Evolutionary conservation across 2,329 filamentous ascomycete genomes (phyloP).

Genomic region (Beauveria rudraprayagi): DNA sequence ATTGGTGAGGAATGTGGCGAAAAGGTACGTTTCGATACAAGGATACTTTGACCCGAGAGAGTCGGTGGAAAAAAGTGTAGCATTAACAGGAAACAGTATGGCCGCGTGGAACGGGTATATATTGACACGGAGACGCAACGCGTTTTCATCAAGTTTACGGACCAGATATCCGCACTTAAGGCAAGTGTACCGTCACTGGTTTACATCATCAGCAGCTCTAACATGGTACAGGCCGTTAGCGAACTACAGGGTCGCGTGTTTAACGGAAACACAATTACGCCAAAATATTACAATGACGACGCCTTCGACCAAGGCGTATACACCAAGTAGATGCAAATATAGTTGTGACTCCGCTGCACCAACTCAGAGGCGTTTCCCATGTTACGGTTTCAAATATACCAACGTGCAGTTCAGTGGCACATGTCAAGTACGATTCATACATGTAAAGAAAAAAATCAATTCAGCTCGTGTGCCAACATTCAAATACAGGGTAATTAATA

Average conservation of each 20-base stretch:
- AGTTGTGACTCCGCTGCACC: too few relatives aligned
- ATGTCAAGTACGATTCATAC: neutral
- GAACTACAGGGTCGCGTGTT: slow-evolving; percentile 82
- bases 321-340: slow-evolving; percentile 12
- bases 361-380: neutral
- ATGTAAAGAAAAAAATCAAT: slow-evolving; percentile 7
- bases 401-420: neutral
- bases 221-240: slow-evolving; percentile 63
- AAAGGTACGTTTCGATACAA: slow-evolving; percentile 42
- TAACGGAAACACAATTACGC: slow-evolving; percentile 76
- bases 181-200: slow-evolving; percentile 34
- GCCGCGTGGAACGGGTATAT: slow-evolving; percentile 70
- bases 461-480: slow-evolving; percentile 15
- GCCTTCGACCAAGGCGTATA: slow-evolving; percentile 68
- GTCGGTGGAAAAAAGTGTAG: too few relatives aligned
- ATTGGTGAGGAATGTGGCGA: slow-evolving; percentile 90
- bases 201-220: neutral
- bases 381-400: too few relatives aligned
- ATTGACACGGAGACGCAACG: slow-evolving; percentile 57
- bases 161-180: slow-evolving; percentile 72
- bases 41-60: too few relatives aligned
- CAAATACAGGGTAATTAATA: slow-evolving; percentile 36
- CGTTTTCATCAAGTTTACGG: slow-evolving; percentile 92
- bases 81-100: slow-evolving; percentile 49
- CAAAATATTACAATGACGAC: slow-evolving; percentile 73